phyloP scores from a whole-genome alignment of 1,284 basidiomycete genomes.

The Pascua sp. region DNA sequence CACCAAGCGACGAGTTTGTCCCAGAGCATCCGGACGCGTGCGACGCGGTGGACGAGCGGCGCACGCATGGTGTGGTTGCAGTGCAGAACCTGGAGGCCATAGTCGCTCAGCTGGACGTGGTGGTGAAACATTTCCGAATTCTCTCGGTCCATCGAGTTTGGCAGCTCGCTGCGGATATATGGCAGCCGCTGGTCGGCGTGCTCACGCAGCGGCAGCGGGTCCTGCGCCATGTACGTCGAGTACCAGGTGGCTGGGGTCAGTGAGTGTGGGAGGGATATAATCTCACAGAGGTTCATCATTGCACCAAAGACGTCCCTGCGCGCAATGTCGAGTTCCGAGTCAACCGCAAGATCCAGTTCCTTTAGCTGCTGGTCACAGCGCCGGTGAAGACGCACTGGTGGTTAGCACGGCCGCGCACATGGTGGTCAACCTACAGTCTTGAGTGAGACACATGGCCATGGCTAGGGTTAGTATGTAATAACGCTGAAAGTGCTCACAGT shows the following conservation, averaged over 20 bases:
- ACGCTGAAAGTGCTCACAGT: background rate
- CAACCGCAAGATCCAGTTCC: slow-evolving; percentile 15
- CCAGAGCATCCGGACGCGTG: slow-evolving; percentile 7
- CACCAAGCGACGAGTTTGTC: slow-evolving; percentile 11
- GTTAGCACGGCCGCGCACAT: background rate
- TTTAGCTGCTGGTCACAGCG: slow-evolving; percentile 21
- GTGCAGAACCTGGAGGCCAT: slow-evolving; percentile 19
- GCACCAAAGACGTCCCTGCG: slow-evolving; percentile 20
- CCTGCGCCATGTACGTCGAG: slow-evolving; percentile 21
- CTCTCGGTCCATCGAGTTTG: slow-evolving; percentile 4
- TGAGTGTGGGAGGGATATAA: background rate
- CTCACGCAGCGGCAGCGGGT: slow-evolving; percentile 14
- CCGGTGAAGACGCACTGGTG: slow-evolving; percentile 19
- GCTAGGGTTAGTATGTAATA: background rate
- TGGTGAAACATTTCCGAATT: slow-evolving; percentile 15
- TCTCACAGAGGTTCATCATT: slow-evolving; percentile 17
- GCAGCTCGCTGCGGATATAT: slow-evolving; percentile 11
- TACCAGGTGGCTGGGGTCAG: slow-evolving; percentile 18
- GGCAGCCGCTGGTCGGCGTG: slow-evolving; percentile 22
- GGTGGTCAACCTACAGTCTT: background rate
- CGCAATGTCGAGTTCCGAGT: slow-evolving; percentile 20
- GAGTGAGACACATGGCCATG: slow-evolving; percentile 1
- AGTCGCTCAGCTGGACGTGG: slow-evolving; percentile 15
- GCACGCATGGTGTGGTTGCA: slow-evolving; percentile 20
- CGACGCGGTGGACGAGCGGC: slow-evolving; percentile 13